Conservation (phyloP, 2,329 filamentous ascomycete species). For the Thyridium curvatum region DNA sequence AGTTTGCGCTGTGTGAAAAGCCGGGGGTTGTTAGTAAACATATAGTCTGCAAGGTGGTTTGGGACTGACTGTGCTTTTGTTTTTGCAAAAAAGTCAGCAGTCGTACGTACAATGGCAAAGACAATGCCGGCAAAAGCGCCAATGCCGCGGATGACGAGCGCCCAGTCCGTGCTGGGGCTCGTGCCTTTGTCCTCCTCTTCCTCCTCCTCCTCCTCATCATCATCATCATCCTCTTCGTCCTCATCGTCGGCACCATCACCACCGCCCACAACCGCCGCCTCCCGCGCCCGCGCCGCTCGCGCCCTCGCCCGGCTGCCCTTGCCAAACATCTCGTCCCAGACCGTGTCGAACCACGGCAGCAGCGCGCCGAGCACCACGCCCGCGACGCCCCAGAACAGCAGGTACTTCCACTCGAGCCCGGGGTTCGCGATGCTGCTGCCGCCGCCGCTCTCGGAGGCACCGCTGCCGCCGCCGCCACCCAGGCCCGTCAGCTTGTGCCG, state of each 20-base stretch:
- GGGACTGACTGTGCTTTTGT: no score
- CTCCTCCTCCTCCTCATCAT: conserved; percentile 19
- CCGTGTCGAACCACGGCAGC: conserved; percentile 75
- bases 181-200: conserved; percentile 18
- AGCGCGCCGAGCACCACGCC: conserved; percentile 73
- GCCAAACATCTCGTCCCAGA: conserved; percentile 57
- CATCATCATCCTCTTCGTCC: conserved; percentile 21
- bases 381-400: conserved; percentile 74
- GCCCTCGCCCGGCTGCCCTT: conserved; percentile 12
- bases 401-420: conserved; percentile 54
- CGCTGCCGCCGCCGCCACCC: conserved; percentile 2
- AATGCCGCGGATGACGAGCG: conserved; percentile 50
- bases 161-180: conserved; percentile 62
- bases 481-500: conserved; percentile 53
- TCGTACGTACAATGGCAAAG: conserved; percentile 65
- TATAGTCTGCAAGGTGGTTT: no score
- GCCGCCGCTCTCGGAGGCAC: conserved; percentile 30
- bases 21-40: no score
- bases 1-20: conserved; percentile 61
- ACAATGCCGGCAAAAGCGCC: conserved; percentile 56
- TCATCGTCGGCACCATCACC: conserved; percentile 21
- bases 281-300: conserved; percentile 8
- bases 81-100: conserved; percentile 3
- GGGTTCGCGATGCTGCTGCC: conserved; percentile 19
- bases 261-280: conserved; percentile 15